phyloP scores from a whole-genome alignment of 225 moss, liverwort and hornwort species.

The Asterella californica region DNA sequence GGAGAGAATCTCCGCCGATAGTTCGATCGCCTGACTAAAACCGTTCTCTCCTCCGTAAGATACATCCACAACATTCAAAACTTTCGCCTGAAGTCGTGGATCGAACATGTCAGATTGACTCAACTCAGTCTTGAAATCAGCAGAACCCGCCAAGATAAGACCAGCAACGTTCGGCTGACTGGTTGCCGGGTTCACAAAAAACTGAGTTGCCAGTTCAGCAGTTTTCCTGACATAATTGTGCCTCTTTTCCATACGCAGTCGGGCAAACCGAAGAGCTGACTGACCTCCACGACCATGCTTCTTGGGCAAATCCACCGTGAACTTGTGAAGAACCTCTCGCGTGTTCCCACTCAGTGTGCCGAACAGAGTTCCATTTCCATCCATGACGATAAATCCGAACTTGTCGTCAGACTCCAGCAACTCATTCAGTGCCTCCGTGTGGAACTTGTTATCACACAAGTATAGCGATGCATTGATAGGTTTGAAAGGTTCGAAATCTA shows the following conservation, averaged over 20 bases:
- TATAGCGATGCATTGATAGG: conserved; percentile 90
- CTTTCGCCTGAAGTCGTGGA: conserved; percentile 87
- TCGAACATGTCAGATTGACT: conserved; percentile 99
- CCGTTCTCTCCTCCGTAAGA: conserved; percentile 93
- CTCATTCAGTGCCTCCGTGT: conserved; percentile 91
- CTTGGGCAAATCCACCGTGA: conserved; percentile 93
- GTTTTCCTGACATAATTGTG: conserved; percentile 97
- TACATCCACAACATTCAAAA: conserved; percentile 89
- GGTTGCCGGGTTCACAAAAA: conserved; percentile 83
- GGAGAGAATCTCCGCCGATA: conserved; percentile 89
- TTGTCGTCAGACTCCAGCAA: conserved; percentile 92
- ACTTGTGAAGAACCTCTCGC: conserved; percentile 89
- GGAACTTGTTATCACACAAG: conserved; percentile 91
- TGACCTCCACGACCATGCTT: conserved; percentile 97
- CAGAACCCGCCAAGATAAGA: conserved; percentile 82
- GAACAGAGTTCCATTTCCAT: conserved; percentile 90
- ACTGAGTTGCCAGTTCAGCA: conserved; percentile 88
- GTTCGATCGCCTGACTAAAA: conserved; percentile 89
- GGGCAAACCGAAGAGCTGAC: conserved; percentile 84
- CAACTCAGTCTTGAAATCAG: conserved; percentile 92
- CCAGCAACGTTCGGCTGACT: conserved; percentile 95
- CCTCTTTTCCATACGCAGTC: conserved; percentile 94
- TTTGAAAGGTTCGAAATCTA: conserved; percentile 91
- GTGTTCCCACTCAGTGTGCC: conserved; percentile 92
- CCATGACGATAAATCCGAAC: conserved; percentile 97